These are phyloP conservation scores for Flaveria linearis DNA, from an alignment of 129 eudicot genomes.

Conservation along the genomic window DNA sequence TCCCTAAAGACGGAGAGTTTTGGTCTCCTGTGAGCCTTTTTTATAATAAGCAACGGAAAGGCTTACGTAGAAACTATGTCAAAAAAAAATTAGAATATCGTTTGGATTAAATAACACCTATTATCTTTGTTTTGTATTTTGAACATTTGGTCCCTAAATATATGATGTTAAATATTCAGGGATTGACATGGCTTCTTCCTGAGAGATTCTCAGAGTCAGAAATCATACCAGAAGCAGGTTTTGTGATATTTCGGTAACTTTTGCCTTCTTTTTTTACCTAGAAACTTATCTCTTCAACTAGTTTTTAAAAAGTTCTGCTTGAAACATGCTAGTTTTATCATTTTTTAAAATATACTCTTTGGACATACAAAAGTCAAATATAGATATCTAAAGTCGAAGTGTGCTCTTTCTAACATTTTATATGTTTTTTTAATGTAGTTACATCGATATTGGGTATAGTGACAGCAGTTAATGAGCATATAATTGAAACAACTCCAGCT, in stretches of 20 bases:
- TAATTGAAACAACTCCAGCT: constrained; percentile 71
- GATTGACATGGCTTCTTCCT: constrained; percentile 97
- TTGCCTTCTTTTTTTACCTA: constrained; percentile 50
- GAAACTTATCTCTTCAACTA: constrained; percentile 11
- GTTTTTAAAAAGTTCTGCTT: not conserved
- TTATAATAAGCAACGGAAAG: not conserved
- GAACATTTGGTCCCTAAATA: not conserved
- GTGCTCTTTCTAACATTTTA: constrained; percentile 20
- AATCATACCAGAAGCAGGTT: constrained; percentile 99
- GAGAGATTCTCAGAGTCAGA: constrained; percentile 96
- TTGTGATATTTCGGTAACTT: constrained; percentile 95
- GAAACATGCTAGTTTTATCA: not conserved
- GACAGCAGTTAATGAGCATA: constrained; percentile 83
- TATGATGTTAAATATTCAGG: constrained; percentile 50
- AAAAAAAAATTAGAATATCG: not conserved
- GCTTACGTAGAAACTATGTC: not conserved
- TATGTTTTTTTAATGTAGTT: constrained; percentile 49
- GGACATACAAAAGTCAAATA: constrained; percentile 2
- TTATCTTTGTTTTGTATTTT: not conserved
- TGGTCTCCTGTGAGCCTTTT: not conserved
- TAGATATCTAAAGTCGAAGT: not conserved
- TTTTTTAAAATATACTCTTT: not conserved
- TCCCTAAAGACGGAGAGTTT: not conserved
- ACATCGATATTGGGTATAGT: constrained; percentile 81
- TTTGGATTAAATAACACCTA: not conserved